Evolutionary conservation across 2,329 filamentous ascomycete genomes (phyloP).

Genomic region (Rhytidhysteron rufulum): DNA sequence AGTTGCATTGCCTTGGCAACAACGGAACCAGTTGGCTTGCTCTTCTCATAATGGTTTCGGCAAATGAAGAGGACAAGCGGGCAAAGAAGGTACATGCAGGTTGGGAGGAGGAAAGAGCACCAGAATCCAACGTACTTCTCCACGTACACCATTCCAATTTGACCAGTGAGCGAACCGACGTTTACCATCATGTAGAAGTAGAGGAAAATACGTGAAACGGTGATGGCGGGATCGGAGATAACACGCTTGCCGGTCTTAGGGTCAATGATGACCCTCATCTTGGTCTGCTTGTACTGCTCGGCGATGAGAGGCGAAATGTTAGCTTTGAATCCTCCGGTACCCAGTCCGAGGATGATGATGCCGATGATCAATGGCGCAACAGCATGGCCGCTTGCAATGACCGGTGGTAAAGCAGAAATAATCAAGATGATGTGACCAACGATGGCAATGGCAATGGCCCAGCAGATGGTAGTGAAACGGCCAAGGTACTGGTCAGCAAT

Average conservation of each 20-base stretch:
- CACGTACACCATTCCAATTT: constrained; percentile 67
- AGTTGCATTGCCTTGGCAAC: constrained; percentile 64
- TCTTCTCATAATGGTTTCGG: constrained; percentile 59
- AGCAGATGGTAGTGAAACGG: constrained; percentile 59
- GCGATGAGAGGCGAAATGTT: constrained; percentile 61
- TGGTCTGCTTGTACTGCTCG: constrained; percentile 62
- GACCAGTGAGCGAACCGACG: constrained; percentile 58
- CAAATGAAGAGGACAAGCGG: constrained; percentile 59
- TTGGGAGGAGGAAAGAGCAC: constrained; percentile 66
- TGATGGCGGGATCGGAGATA: constrained; percentile 67
- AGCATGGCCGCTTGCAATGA: constrained; percentile 39
- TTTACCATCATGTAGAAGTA: constrained; percentile 71
- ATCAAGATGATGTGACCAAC: constrained; percentile 54
- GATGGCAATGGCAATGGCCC: constrained; percentile 45
- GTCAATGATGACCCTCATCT: constrained; percentile 53
- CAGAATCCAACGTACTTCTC: constrained; percentile 76
- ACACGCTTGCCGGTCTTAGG: constrained; percentile 60
- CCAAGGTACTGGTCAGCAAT: constrained; percentile 57
- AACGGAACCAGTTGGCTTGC: constrained; percentile 68
- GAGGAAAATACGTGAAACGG: constrained; percentile 63
- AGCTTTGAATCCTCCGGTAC: constrained; percentile 46
- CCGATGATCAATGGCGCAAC: constrained; percentile 52
- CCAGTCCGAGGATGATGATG: constrained; percentile 45
- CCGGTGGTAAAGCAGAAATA: constrained; percentile 50
- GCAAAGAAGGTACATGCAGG: constrained; percentile 59